Base-by-base conservation (phyloP, 108 stramenopile genomes). In the Cylindrotheca closterium region DNA sequence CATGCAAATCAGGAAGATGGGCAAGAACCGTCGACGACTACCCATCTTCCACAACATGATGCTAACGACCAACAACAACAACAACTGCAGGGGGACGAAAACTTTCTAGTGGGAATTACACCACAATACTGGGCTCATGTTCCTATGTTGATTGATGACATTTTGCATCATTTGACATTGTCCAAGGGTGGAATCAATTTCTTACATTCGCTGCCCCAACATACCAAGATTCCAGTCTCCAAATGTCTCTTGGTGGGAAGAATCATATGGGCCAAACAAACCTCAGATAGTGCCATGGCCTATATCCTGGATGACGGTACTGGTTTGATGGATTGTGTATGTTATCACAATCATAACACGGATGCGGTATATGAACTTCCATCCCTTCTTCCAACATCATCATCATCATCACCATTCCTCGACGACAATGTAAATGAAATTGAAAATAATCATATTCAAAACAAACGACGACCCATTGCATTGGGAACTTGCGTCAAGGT, bases 231-330 rank as follows among this genome's bases (percentile, higher is more conserved):
- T n/a, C 91, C 88, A 7, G 65, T 89, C 5, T 88, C 83, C 18
- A 75, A 78, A 68, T 88, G 87, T 24, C 49, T 76, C 34, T 55
- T 93, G 51, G 74, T 80, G 24, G 92, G 92, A 2, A 60, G 60
- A 46, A 80, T 88, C 59, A 86, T 88, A 1, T 63, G 70, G 26
- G 74, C 71, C 12, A 71, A 79, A 19, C 22, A 47, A n/a, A 62
- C 76, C 53, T 77, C 73, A 30, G 80, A 80, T 65, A 75, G 79
- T 8, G 67, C 77, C 30, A 72, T 66, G n/a, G 47, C 78, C 17
- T 78, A 82, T 47, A 75, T 93, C 1, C 18, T 93, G 12, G 92
- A 93, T 68, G 92, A 93, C 77, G 92, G 92, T n/a, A 93, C 88
- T 22, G 92, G 92, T 19, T 51, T 82, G 22, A 77, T 89, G 12